Percentiles rank a stretch among this genome's conserved stretches.
These are phyloP conservation scores for Phyllosticta citriasiana DNA, from an alignment of 2,329 filamentous ascomycete genomes.

Conservation along the genomic window DNA sequence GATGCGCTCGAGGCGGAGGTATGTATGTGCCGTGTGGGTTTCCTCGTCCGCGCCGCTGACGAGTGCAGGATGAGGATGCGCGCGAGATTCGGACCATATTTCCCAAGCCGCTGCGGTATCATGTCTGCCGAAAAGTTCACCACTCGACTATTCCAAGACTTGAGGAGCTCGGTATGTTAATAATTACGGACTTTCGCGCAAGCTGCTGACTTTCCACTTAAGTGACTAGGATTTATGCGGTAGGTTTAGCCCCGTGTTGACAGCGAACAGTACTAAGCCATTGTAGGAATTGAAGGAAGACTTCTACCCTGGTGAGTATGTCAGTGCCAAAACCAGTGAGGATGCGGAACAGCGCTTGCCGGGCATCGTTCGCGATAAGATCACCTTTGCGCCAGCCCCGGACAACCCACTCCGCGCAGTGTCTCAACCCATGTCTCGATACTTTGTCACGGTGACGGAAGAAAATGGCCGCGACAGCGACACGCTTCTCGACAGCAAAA, in stretches of 20 bases:
- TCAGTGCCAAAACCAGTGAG: conserved; percentile 49
- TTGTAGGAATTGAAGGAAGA: conserved; percentile 71
- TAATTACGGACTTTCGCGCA: conserved; percentile 21
- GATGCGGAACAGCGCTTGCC: conserved; percentile 1
- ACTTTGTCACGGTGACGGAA: conserved; percentile 5
- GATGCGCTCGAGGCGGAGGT: conserved; percentile 89
- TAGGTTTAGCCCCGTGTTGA: background rate
- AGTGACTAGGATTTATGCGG: conserved; percentile 12
- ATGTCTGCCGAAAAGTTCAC: conserved; percentile 81
- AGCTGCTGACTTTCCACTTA: background rate
- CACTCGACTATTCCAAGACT: conserved; percentile 83
- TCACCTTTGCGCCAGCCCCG: conserved; percentile 53
- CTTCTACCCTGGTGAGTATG: conserved; percentile 81
- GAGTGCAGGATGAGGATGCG: conserved; percentile 49
- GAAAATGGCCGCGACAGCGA: conserved; percentile 23
- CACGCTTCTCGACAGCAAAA: conserved; percentile 38
- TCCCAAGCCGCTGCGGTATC: conserved; percentile 81
- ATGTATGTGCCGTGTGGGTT: conserved; percentile 16
- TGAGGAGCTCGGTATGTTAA: conserved; percentile 58
- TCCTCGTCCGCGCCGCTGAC: conserved; percentile 13
- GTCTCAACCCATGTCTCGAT: conserved; percentile 56
- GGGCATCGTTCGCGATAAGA: conserved; percentile 9
- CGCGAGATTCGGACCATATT: conserved; percentile 86
- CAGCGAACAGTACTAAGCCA: background rate
- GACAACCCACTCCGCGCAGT: conserved; percentile 54